These are phyloP conservation scores for Rhizophagus sp. DNA, from an alignment of 192 early-diverging fungal genomes.

Conservation along the genomic window DNA sequence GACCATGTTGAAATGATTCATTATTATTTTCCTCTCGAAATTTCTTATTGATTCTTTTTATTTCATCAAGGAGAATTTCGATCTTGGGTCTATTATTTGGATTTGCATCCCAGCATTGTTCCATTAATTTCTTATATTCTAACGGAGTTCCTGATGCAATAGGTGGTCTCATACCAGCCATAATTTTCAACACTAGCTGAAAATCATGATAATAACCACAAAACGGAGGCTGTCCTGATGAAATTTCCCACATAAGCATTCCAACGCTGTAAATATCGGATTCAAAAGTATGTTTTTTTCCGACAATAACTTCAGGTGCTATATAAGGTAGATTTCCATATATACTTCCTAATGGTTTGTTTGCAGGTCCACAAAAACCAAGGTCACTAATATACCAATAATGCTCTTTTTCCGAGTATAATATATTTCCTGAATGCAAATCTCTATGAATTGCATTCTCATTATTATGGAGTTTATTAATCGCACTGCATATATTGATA, in stretches of 20 bases:
- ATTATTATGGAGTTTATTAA: neutral
- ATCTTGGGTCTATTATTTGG: neutral
- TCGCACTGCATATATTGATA: neutral
- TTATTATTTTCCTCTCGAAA: neutral
- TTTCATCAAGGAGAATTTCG: neutral
- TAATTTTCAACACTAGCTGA: neutral
- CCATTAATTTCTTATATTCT: neutral
- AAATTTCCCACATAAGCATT: neutral
- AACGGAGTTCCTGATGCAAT: neutral
- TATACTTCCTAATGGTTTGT: neutral
- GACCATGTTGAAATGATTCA: neutral
- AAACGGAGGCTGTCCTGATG: neutral
- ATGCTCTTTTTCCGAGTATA: neutral
- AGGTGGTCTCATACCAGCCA: neutral
- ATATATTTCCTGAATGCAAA: neutral
- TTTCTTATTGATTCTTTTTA: neutral
- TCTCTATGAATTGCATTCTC: neutral
- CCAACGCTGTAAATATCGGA: neutral
- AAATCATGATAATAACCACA: neutral
- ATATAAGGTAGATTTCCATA: neutral
- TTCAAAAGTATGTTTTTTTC: neutral
- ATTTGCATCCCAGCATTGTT: neutral
- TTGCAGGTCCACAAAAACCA: neutral
- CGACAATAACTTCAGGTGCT: neutral
- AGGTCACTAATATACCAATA: neutral